phyloP scores from a whole-genome alignment of 2,329 filamentous ascomycete genomes.

The Teratosphaeria zuluensis region DNA sequence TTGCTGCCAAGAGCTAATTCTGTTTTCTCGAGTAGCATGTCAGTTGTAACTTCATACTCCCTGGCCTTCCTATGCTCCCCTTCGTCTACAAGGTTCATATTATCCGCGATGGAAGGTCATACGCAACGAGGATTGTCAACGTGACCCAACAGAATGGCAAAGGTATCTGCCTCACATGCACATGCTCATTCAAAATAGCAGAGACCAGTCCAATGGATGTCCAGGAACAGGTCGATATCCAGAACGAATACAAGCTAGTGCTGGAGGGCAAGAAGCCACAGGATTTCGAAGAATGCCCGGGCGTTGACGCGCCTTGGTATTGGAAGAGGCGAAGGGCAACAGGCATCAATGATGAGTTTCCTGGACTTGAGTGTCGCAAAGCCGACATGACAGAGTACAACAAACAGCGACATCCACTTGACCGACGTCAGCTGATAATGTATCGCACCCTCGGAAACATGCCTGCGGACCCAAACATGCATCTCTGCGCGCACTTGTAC shows the following conservation, averaged over 20 bases:
- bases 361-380: constrained; percentile 41
- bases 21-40: constrained; percentile 32
- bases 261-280: constrained; percentile 25
- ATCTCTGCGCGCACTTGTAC: constrained; percentile 49
- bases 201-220: constrained; percentile 26
- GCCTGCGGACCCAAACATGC: constrained; percentile 39
- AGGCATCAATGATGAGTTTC: constrained; percentile 31
- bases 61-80: constrained; percentile 28
- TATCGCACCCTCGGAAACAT: constrained; percentile 36
- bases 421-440: constrained; percentile 34
- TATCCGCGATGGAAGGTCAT: constrained; percentile 40
- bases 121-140: constrained; percentile 43
- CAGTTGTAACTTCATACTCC: constrained; percentile 43
- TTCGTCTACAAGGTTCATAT: constrained; percentile 43
- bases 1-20: constrained; percentile 7
- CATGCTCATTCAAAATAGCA: constrained; percentile 43
- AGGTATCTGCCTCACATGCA: constrained; percentile 42
- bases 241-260: constrained; percentile 25
- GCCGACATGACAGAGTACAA: constrained; percentile 45
- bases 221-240: constrained; percentile 28
- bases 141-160: constrained; percentile 38
- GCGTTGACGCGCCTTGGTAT: constrained; percentile 28
- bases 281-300: constrained; percentile 25
- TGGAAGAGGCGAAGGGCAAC: constrained; percentile 25
- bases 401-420: constrained; percentile 24